phyloP scores from a whole-genome alignment of 352 stramenopile species.

The Globisporangium radiosum region DNA sequence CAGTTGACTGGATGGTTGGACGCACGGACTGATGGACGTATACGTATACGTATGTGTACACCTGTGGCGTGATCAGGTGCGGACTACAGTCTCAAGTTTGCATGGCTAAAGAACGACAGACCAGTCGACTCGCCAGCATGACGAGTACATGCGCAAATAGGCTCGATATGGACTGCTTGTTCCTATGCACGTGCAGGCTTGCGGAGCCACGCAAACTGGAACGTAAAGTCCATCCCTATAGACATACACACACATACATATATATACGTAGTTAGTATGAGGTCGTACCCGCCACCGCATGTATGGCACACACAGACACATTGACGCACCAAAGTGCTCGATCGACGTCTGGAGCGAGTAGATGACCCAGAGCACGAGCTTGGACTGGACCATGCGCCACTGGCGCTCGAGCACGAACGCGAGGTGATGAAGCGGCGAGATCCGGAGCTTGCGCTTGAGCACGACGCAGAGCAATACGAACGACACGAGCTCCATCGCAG shows the following conservation, averaged over 20 bases:
- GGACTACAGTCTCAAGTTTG: slow-evolving; percentile 12
- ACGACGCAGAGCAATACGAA: slow-evolving; percentile 22
- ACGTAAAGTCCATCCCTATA: background rate
- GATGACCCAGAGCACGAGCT: slow-evolving; percentile 36
- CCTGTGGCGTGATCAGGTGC: background rate
- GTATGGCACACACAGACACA: background rate
- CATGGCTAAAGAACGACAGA: background rate
- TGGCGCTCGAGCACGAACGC: slow-evolving; percentile 34
- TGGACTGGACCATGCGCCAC: slow-evolving; percentile 21
- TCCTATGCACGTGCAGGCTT: background rate
- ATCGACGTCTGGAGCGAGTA: slow-evolving; percentile 24
- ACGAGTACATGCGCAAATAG: no score
- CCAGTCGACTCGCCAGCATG: no score
- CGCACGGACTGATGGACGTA: background rate
- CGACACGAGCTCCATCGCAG: slow-evolving; percentile 28
- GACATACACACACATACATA: background rate
- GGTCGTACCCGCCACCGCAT: no score
- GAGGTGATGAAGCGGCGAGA: slow-evolving; percentile 24
- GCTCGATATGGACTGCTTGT: no score
- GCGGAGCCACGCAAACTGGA: slow-evolving; percentile 1
- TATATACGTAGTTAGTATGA: background rate
- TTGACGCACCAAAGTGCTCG: slow-evolving; percentile 20
- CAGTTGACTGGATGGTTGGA: background rate
- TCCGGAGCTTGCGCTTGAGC: slow-evolving; percentile 14
- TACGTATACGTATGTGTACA: background rate